Evolutionary conservation across 2,329 filamentous ascomycete genomes (phyloP).

Genomic region (Fusarium brevicatenulatum): DNA sequence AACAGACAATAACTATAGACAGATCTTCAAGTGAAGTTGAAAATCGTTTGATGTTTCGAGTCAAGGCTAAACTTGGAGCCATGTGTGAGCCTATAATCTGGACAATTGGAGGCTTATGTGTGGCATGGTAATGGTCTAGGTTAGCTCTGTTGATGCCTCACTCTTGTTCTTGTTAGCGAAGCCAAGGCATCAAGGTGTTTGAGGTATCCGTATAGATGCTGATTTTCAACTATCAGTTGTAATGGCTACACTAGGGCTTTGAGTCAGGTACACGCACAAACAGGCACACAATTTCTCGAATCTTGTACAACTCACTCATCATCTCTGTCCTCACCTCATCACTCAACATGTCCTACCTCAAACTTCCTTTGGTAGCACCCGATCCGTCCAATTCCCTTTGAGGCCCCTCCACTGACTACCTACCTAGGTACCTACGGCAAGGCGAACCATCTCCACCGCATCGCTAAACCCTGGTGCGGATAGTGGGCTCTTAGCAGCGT

Average conservation of each 20-base stretch:
- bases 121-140: conserved; percentile 21
- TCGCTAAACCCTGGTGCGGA: conserved; percentile 30
- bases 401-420: conserved; percentile 23
- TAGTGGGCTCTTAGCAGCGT: conserved; percentile 19
- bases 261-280: not conserved
- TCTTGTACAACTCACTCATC: not conserved
- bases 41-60: not conserved
- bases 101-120: conserved; percentile 12
- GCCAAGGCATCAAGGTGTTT: not conserved
- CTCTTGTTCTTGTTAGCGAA: conserved; percentile 9
- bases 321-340: not conserved
- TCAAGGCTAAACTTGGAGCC: not conserved
- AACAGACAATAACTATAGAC: not conserved
- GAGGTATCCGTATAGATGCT: not conserved
- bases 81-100: not conserved
- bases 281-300: not conserved
- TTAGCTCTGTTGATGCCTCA: conserved; percentile 30
- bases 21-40: not conserved
- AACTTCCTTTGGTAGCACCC: not conserved
- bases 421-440: too few species aligned
- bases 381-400: conserved; percentile 11
- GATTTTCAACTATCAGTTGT: not conserved
- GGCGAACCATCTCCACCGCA: conserved; percentile 41
- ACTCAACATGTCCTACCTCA: conserved; percentile 1
- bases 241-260: not conserved